These are phyloP conservation scores for Gnaphalium uliginosum DNA, from an alignment of 129 eudicot species.

Conservation along the genomic window DNA sequence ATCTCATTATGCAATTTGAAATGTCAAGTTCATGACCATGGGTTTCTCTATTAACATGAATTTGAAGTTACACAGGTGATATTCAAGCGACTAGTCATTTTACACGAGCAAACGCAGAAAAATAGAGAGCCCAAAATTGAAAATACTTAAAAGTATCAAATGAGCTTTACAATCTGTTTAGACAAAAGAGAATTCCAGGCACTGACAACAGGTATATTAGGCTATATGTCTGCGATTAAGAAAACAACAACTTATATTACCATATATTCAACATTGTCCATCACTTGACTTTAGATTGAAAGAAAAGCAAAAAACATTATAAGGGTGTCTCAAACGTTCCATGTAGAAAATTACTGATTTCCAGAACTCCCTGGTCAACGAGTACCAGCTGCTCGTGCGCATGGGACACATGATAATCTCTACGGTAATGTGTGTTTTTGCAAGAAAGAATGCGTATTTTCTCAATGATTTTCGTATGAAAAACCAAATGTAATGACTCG, in stretches of 20 bases:
- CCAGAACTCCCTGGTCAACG: neutral
- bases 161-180: neutral
- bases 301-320: neutral
- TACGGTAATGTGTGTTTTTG: neutral
- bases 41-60: neutral
- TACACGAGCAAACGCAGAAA: neutral
- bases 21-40: neutral
- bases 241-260: neutral
- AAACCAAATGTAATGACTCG: slow-evolving; percentile 48
- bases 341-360: neutral
- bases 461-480: slow-evolving; percentile 2
- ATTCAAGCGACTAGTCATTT: neutral
- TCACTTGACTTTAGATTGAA: too few relatives aligned
- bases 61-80: neutral
- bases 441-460: slow-evolving; percentile 20
- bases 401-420: neutral
- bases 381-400: neutral
- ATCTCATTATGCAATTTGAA: neutral
- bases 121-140: slow-evolving; percentile 9
- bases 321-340: neutral
- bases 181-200: neutral
- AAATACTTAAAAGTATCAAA: neutral
- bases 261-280: neutral
- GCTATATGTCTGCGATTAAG: too few relatives aligned
- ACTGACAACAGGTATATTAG: neutral